phyloP scores from a whole-genome alignment of 495 filamentous ascomycete genomes.

The Penicillium herquei region DNA sequence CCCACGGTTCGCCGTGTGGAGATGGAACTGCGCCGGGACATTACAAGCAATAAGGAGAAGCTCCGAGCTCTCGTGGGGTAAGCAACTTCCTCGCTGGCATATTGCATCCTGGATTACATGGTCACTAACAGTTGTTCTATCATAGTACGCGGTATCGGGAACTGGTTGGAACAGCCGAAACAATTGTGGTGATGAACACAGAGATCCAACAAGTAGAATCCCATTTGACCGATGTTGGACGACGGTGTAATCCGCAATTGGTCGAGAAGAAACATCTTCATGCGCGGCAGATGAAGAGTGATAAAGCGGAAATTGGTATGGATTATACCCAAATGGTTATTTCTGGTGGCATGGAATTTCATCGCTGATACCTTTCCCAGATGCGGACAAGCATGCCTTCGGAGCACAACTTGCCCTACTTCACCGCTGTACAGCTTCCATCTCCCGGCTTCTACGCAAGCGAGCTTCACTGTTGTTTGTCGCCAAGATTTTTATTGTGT shows the following conservation, averaged over 20 bases:
- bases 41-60: slow-evolving; percentile 81
- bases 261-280: slow-evolving; percentile 68
- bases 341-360: slow-evolving; percentile 1
- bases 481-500: slow-evolving; percentile 79
- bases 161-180: slow-evolving; percentile 86
- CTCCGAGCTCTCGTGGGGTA: slow-evolving; percentile 89
- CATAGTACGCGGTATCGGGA: slow-evolving; percentile 82
- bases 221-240: slow-evolving; percentile 67
- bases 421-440: slow-evolving; percentile 54
- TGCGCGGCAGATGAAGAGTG: slow-evolving; percentile 56
- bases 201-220: slow-evolving; percentile 73
- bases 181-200: slow-evolving; percentile 82
- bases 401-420: slow-evolving; percentile 63
- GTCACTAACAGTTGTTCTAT: slow-evolving; percentile 13
- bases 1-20: slow-evolving; percentile 62
- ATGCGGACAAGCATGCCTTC: slow-evolving; percentile 52
- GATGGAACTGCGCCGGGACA: slow-evolving; percentile 59
- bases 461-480: slow-evolving; percentile 62
- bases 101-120: neutral
- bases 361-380: slow-evolving; percentile 34
- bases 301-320: slow-evolving; percentile 46
- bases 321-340: neutral
- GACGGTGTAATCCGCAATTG: slow-evolving; percentile 70
- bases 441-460: slow-evolving; percentile 55
- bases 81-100: slow-evolving; percentile 10